A percentile compares a stretch with the other conserved stretches of the same genome.
Conservation (phyloP, 768 basidiomycete genomes). For the Podaxis sp. region DNA sequence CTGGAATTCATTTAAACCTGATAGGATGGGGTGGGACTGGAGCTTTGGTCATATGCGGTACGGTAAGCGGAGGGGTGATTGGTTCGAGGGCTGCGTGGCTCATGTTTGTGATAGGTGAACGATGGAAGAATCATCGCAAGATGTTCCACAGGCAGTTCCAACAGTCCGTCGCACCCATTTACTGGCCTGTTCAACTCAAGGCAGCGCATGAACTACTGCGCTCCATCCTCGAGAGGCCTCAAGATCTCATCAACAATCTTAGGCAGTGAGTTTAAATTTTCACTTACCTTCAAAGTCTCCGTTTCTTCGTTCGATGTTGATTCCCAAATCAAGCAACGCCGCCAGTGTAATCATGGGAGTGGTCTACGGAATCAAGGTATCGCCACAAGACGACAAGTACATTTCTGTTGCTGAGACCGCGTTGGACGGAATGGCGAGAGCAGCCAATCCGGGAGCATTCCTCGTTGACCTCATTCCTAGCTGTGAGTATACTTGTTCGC, state of each 20-base stretch:
- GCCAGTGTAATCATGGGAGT: constrained; percentile 54
- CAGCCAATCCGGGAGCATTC: constrained; percentile 51
- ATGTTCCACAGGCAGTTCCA: constrained; percentile 54
- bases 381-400: constrained; percentile 41
- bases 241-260: constrained; percentile 46
- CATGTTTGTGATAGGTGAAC: constrained; percentile 34
- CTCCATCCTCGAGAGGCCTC: constrained; percentile 39
- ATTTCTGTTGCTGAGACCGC: constrained; percentile 52
- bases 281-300: neutral
- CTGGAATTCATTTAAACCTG: neutral
- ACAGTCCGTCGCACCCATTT: constrained; percentile 35
- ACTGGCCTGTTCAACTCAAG: constrained; percentile 44
- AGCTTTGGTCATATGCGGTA: constrained; percentile 56
- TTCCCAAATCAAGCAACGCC: constrained; percentile 34
- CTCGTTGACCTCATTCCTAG: constrained; percentile 49
- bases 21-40: constrained; percentile 42
- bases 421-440: constrained; percentile 47
- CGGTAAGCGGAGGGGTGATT: constrained; percentile 19
- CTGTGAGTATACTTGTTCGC: constrained; percentile 19
- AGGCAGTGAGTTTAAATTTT: constrained; percentile 38
- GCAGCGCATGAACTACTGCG: constrained; percentile 46
- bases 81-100: neutral
- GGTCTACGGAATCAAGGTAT: constrained; percentile 47
- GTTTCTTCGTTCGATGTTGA: neutral
- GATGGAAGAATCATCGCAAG: constrained; percentile 50